A percentile compares a stretch with the other conserved stretches of the same genome.
Evolutionary conservation across 176 grass and related monocot genomes (phyloP).

Genomic region (Dactylis glomerata): DNA sequence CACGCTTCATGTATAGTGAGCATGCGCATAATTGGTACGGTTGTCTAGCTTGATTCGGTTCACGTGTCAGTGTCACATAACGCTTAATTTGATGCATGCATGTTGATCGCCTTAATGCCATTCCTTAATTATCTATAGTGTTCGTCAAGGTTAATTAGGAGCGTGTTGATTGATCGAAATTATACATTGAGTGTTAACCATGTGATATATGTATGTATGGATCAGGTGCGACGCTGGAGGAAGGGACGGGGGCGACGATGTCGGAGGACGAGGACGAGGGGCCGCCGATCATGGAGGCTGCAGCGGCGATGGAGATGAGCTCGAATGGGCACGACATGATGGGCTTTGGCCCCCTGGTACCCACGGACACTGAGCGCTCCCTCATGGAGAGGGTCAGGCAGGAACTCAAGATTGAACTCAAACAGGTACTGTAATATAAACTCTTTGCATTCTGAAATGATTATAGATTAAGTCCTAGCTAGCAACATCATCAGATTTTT

Average conservation of each 20-base stretch:
- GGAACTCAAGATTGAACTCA: slow-evolving; percentile 92
- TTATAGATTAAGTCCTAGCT: too few species aligned
- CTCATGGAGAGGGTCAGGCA: slow-evolving; percentile 98
- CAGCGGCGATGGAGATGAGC: slow-evolving; percentile 50
- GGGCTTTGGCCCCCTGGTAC: slow-evolving; percentile 90
- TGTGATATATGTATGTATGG: neutral
- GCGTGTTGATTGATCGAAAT: neutral
- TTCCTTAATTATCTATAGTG: neutral
- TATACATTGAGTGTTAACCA: neutral
- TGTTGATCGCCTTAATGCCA: neutral
- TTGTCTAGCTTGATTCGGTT: slow-evolving; percentile 28
- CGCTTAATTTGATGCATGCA: slow-evolving; percentile 1
- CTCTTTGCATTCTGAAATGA: too few species aligned
- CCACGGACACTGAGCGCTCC: slow-evolving; percentile 84
- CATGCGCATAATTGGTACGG: slow-evolving; percentile 27
- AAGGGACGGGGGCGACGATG: slow-evolving; percentile 88
- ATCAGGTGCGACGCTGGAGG: slow-evolving; percentile 69
- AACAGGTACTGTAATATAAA: slow-evolving; percentile 53
- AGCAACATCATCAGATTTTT: neutral
- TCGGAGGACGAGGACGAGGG: slow-evolving; percentile 93
- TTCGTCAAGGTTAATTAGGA: neutral
- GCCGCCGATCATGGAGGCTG: slow-evolving; percentile 53
- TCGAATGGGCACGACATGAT: slow-evolving; percentile 88
- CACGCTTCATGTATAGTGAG: neutral
- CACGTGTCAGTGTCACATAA: neutral